Evolutionary conservation across 2,329 filamentous ascomycete genomes (phyloP), one percentile per base, ranked within the genome.

Genomic region (Colletotrichum orbiculare): DNA sequence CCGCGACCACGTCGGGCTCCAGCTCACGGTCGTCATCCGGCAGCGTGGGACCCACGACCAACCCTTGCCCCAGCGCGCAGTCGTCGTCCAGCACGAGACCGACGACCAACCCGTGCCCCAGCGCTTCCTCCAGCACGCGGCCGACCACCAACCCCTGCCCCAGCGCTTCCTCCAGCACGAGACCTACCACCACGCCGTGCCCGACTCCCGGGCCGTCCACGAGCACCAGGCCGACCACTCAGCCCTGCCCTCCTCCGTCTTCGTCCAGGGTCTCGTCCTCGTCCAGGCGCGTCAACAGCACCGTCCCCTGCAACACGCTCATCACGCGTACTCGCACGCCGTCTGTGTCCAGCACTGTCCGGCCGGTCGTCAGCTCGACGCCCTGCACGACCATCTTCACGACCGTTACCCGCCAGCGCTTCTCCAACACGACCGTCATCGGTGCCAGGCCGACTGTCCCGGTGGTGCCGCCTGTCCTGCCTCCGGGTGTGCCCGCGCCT

Each of bases 271-370:
- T 15, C 12, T 35, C 25, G 39, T 58, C 17, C 37, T 60, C 46
- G 4, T 54, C 39, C 45, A 62, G 15, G 17, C 49, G 12, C 39
- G 35, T 45, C n/a, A 67, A 38, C 64, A 56, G 41, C 47, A 67
- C 55, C 37, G 43, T 25, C 8, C 55, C 25, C 46, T 38, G 39
- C 41, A 38, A 33, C 17, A 59, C 41, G 43, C 48, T 10, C 59
- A 54, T 37, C 50, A 55, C 38, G 9, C 52, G n/a, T 9, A 60
- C 47, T 55, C 41, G 54, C 17, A 56, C 46, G 13, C 17, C 17
- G 37, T 42, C 37, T 17, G 43, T 35, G 15, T 12, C 34, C n/a
- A n/a, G 49, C 25, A 33, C 37, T 9, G 11, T 33, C 6, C 43
- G 35, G 11, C 17, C 45, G 17, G 34, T 37, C 17, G 35, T 47